Conservation (phyloP, 768 basidiomycete species). For the Leccinum imitatum region DNA sequence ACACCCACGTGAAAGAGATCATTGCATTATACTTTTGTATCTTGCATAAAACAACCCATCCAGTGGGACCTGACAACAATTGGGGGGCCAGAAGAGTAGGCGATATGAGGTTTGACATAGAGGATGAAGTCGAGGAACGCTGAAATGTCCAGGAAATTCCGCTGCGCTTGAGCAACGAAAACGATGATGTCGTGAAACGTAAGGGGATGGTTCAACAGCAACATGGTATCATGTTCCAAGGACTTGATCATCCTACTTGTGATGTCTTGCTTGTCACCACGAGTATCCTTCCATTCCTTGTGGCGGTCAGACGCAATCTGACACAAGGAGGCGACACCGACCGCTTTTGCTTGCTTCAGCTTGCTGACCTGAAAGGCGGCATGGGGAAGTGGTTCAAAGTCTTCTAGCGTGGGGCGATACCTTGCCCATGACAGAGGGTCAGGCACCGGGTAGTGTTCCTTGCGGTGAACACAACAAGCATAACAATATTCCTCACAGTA, state of each 20-base stretch:
- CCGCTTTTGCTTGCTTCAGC: not conserved
- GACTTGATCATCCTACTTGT: not conserved
- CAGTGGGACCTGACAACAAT: not conserved
- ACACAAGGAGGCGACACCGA: not conserved
- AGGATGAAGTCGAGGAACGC: not conserved
- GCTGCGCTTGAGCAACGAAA: not conserved
- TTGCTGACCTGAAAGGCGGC: not conserved
- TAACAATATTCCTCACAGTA: not conserved
- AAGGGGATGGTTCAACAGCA: not conserved
- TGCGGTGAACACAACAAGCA: not conserved
- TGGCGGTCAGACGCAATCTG: not conserved
- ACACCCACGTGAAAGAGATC: not conserved
- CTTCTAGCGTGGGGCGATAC: not conserved
- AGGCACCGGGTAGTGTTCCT: not conserved
- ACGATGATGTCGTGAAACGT: not conserved
- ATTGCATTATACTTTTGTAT: not conserved
- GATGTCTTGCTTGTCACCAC: not conserved
- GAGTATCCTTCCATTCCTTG: not conserved
- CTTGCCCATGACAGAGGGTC: not conserved
- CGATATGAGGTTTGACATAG: not conserved
- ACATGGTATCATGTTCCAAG: not conserved
- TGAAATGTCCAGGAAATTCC: not conserved
- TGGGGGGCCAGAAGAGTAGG: not conserved
- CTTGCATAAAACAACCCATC: not conserved
- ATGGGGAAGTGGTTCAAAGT: not conserved